These are phyloP conservation scores for Meira nashicola DNA, from an alignment of 1,284 basidiomycete genomes.

Conservation along the genomic window DNA sequence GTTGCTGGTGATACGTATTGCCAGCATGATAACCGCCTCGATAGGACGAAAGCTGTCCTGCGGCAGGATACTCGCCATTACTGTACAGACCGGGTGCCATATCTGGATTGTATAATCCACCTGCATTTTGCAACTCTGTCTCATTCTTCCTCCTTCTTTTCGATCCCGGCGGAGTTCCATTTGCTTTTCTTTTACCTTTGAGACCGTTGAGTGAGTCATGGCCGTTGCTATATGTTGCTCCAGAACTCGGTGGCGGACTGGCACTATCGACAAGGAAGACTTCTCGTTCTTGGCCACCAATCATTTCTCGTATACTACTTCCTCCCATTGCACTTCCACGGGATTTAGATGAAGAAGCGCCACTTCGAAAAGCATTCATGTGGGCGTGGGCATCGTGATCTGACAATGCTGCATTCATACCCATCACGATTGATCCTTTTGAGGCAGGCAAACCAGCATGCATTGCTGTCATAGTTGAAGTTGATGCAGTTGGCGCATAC, in stretches of 20 bases:
- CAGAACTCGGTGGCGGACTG: background rate
- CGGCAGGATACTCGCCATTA: background rate
- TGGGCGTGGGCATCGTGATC: background rate
- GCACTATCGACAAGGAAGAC: constrained; percentile 7
- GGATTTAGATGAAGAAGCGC: constrained; percentile 1
- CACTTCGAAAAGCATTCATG: background rate
- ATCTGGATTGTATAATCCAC: background rate
- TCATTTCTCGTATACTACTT: constrained; percentile 5
- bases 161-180: too few relatives aligned
- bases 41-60: background rate
- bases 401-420: background rate
- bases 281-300: constrained; percentile 6
- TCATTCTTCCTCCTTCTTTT: constrained; percentile 8
- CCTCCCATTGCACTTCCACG: background rate
- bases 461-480: background rate
- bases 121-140: background rate
- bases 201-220: constrained; percentile 1
- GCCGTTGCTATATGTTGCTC: background rate
- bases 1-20: background rate
- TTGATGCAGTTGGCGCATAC: background rate
- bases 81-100: background rate
- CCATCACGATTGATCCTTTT: background rate
- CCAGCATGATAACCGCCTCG: background rate
- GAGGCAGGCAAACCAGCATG: background rate
- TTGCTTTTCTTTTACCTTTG: constrained; percentile 6